Base-by-base conservation (phyloP, 495 filamentous ascomycete species). In the Rostrohypoxylon terebratum region DNA sequence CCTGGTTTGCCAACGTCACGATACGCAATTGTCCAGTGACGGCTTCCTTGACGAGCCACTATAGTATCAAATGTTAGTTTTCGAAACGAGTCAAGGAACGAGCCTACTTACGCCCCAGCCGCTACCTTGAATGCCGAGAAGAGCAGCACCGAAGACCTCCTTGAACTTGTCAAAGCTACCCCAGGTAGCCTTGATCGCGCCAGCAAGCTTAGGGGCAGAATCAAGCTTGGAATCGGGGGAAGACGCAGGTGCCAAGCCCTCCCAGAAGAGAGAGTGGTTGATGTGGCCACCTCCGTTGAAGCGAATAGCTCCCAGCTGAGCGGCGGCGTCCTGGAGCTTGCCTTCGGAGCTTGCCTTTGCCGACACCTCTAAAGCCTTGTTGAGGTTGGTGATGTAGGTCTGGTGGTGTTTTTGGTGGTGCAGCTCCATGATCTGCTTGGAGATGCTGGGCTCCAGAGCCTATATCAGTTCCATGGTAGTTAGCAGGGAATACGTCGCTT, bases 231-330 rank as follows among this genome's bases (percentile, higher is more conserved):
- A 66, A 28, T 74, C 71, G 5, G 66, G 63, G 8, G 76, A 76
- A 1, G 74, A 74, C 59, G 90, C 88, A 11, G 94, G 94, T 4
- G 93, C 90, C 59, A 97, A 80, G 83, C 96, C 96, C 86, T 94
- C 89, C 94, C 94, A 97, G 85, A 97, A 97, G 21, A 97, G 87
- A 31, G 89, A 87, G 85, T 97, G 94, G 84, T 97, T 97, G 80
- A 95, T 85, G 84, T 97, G 94, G 57, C 94, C 94, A 77, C 93
- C 94, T 57, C 92, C 94, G 82, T 96, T 89, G 88, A 97, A 97
- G 81, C 92, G 93, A 87, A 97, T 92, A 68, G 88, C 77, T n/a
- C 88, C 85, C 71, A 94, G 90, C 82, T 94, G 91, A 9, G 86
- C 82, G 4, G 88, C 75, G 7, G 83, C 75, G 50, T 85, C 81